Conservation (phyloP, 2,329 filamentous ascomycete species). For the Coniochaeta hoffmannii region DNA sequence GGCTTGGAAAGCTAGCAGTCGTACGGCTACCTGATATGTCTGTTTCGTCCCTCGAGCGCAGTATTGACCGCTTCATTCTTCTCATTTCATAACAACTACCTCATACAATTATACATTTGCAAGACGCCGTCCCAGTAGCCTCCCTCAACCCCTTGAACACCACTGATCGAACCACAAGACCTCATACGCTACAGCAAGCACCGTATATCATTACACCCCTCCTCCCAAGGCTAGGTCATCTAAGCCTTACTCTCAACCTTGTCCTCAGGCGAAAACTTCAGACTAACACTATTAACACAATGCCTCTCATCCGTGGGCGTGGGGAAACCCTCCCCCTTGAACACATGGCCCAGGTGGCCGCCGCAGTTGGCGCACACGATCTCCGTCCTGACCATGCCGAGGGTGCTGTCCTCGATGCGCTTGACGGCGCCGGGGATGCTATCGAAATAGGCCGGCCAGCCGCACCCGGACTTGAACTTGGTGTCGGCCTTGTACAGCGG, state of each 20-base stretch:
- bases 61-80: neutral
- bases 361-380: conserved; percentile 95
- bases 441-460: conserved; percentile 98
- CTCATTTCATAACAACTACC: too few species aligned
- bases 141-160: too few species aligned
- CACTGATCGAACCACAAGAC: neutral
- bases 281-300: conserved; percentile 89
- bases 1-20: neutral
- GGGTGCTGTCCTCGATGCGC: conserved; percentile 65
- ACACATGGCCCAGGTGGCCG: conserved; percentile 84
- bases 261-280: conserved; percentile 70
- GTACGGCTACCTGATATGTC: neutral
- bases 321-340: conserved; percentile 77
- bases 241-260: conserved; percentile 34
- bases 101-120: too few species aligned
- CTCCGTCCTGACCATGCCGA: conserved; percentile 83
- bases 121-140: too few species aligned
- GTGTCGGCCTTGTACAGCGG: conserved; percentile 89
- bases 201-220: neutral
- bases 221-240: neutral
- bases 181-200: too few species aligned
- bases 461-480: conserved; percentile 95
- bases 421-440: conserved; percentile 86
- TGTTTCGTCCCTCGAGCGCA: neutral
- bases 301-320: conserved; percentile 94